Base-by-base conservation (phyloP, 371 early-diverging fungal genomes). In the Enterocytospora artemiae region DNA sequence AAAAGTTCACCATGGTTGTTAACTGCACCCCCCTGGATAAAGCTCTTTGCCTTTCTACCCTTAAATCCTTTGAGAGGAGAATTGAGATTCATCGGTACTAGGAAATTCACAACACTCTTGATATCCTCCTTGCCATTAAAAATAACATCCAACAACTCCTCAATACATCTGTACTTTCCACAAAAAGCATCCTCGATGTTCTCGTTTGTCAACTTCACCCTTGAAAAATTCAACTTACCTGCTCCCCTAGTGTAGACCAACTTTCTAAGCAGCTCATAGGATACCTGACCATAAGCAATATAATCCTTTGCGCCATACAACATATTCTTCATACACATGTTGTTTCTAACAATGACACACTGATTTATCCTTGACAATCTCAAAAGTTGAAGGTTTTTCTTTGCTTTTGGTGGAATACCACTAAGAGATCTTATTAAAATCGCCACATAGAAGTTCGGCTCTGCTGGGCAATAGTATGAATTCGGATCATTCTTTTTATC, bases 171-270 rank as follows among this genome's bases (percentile, higher is more conserved):
- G 81, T 79, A 87, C 82, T 89, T 86, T 79, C 96, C 97, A n/a
- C 67, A 59, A 59, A 98, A 88, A 63, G 80, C 75, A 74, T 84
- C 80, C 82, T 93, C 95, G 66, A 98, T 87, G 79, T 91, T 81
- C 69, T 88, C 81, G 85, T 93, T 95, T 67, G 86, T 81, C 81
- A 98, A 85, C 69, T 95, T 90, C 77, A 54, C 54, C 25, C 43
- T 48, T 5, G 33, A 5, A 14, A 33, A 3, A 3, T 18, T 55
- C n/a, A 67, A 31, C 89, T 93, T 93, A 75, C 87, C 94, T 80
- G 88, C 89, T 59, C 94, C 99, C 75, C 95, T 91, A 87, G 93
- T 96, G 90, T 98, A 98, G 83, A 98, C 81, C 64, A 98, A 83
- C 83, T 93, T 93, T 78, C 92, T 90, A 79, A 96, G 87, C 54